Conservation (phyloP, 1,139 yeast species). For the Candida tunisiensis region DNA sequence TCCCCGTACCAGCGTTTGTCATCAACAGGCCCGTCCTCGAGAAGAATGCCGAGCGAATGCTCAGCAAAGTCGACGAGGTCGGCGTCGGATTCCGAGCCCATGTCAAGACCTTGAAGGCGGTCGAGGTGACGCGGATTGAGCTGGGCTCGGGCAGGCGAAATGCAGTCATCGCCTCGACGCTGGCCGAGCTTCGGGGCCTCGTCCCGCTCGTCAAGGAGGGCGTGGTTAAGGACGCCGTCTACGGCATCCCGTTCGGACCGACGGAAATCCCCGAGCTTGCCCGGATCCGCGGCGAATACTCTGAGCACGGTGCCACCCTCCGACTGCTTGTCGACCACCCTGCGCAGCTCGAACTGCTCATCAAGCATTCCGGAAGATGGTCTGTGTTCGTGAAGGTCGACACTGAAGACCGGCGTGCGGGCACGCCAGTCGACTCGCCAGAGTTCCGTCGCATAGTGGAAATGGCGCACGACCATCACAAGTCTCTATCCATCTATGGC, state of each 20-base stretch:
- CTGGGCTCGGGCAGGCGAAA: conserved; percentile 6
- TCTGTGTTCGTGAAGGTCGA: conserved; percentile 27
- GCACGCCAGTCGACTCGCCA: conserved; percentile 24
- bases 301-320: conserved; percentile 17
- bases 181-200: conserved; percentile 24
- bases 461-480: conserved; percentile 13
- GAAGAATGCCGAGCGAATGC: conserved; percentile 11
- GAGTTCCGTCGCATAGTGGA: conserved; percentile 19
- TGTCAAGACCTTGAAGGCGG: conserved; percentile 4
- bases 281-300: conserved; percentile 5
- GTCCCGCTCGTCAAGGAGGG: conserved; percentile 22
- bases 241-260: conserved; percentile 48
- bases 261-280: conserved; percentile 31
- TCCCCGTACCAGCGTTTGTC: conserved; percentile 22
- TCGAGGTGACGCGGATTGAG: conserved; percentile 3
- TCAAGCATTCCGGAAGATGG: conserved; percentile 16
- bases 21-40: conserved; percentile 13
- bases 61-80: conserved; percentile 6
- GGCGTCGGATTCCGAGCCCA: conserved; percentile 3
- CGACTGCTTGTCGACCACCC: conserved; percentile 46
- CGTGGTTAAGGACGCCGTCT: conserved; percentile 40
- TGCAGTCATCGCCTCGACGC: conserved; percentile 26
- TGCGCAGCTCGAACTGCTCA: conserved; percentile 36
- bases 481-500: conserved; percentile 29
- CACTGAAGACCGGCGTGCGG: conserved; percentile 34